Evolutionary conservation across 805 yeast species (phyloP).

Genomic region (Pichia sporocuriosa): DNA sequence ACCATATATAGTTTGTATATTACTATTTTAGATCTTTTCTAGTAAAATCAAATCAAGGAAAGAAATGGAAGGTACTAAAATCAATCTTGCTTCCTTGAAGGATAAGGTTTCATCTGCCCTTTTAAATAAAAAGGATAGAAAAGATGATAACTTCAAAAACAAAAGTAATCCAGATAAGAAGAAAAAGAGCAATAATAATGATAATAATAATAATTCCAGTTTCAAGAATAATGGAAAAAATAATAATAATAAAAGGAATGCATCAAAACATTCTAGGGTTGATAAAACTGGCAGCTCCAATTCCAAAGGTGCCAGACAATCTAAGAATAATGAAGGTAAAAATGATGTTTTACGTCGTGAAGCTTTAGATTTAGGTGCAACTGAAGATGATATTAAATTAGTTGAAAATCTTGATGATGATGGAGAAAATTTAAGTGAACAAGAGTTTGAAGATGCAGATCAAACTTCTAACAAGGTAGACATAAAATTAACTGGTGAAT

Average conservation of each 20-base stretch:
- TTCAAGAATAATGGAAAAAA: not conserved
- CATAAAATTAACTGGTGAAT: conserved; percentile 42
- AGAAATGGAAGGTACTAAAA: conserved; percentile 38
- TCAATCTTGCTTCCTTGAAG: conserved; percentile 51
- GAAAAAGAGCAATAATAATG: conserved; percentile 4
- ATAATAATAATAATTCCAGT: conserved; percentile 7
- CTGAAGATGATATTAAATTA: conserved; percentile 70
- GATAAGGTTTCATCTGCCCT: conserved; percentile 57
- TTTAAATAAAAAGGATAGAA: conserved; percentile 20
- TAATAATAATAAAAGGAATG: too few relatives aligned
- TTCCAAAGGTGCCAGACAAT: too few relatives aligned
- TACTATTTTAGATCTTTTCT: too few relatives aligned
- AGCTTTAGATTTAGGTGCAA: conserved; percentile 78
- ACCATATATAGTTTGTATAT: too few relatives aligned
- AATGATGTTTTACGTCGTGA: conserved; percentile 46
- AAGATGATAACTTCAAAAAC: conserved; percentile 18
- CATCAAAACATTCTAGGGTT: too few relatives aligned
- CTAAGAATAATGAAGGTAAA: conserved; percentile 9
- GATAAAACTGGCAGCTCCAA: too few relatives aligned
- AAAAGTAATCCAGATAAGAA: conserved; percentile 16
- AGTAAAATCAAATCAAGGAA: too few relatives aligned
- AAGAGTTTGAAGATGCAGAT: conserved; percentile 41
- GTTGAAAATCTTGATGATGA: conserved; percentile 42
- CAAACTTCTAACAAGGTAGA: conserved; percentile 34
- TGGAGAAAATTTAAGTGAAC: conserved; percentile 44